Base-by-base conservation (phyloP, 2,329 filamentous ascomycete species). In the Bipolaris bicolor region DNA sequence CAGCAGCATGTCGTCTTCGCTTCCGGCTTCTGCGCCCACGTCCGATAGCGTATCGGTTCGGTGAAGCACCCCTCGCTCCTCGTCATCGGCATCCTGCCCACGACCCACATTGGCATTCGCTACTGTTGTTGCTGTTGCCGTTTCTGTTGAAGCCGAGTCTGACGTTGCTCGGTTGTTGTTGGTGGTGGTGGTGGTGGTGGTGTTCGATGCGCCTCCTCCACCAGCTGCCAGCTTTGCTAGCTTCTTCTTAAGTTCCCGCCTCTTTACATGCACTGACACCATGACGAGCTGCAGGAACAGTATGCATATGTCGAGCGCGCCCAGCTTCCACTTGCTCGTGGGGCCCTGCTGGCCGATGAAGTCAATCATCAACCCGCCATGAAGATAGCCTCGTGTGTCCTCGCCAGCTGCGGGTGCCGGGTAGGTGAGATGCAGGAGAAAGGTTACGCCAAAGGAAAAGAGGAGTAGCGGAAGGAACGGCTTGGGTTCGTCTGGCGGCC, bases 361-460 rank as follows among this genome's bases (percentile, higher is more conserved):
- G 72, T 88, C 86, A 66, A 89, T 85, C 63, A 86, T 80, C 48
- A 88, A 63, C 2, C 86, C 85, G 5, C 86, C 86, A 67, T 88
- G 85, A 11, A 88, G 75, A 68, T 87, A 88, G 29, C 79, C 80
- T 62, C 80, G 66, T 5, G 80, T 82, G 18, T 78, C 77, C 61
- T 82, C 81, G 26, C 79, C 79, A 2, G 78, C 81, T 3, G 76
- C 67, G 1, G 80, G 80, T 6, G 75, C 71, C 24, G 67, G 61
- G 46, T 73, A 74, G 6, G 73, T 66, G 39, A 78, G 70, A 67
- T 88, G 86, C 31, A 85, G 77, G 20, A 86, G 55, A 59, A 86
- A 80, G 75, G 84, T 87, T 46, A 86, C 67, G 16, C 82, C 57
- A 65, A 87, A 88, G 57, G 79, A 80, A 51, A 78, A 76, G 44